These are phyloP conservation scores for Aspergillus fumigatus DNA, from an alignment of 2,329 filamentous ascomycete species.

Conservation along the genomic window DNA sequence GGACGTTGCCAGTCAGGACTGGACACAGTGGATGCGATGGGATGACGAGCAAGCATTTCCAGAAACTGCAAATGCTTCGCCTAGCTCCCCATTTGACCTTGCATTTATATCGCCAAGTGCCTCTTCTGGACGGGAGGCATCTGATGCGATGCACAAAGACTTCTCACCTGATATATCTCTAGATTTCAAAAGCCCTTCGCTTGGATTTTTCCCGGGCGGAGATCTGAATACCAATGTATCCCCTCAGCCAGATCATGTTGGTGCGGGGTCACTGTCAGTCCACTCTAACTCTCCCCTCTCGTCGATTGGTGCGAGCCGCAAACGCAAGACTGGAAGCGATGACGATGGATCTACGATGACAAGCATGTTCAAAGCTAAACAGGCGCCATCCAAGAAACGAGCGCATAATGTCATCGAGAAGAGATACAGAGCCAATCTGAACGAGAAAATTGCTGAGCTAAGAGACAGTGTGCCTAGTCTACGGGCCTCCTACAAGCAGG, in stretches of 20 bases:
- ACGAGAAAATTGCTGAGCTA: slow-evolving; percentile 92
- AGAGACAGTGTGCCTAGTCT: slow-evolving; percentile 89
- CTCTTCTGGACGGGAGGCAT: slow-evolving; percentile 18
- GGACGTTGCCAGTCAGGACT: slow-evolving; percentile 35
- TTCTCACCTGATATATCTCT: slow-evolving; percentile 31
- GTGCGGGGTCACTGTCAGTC: slow-evolving; percentile 11
- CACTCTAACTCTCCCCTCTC: slow-evolving; percentile 24
- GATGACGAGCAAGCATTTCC: slow-evolving; percentile 32
- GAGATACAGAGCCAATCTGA: slow-evolving; percentile 90
- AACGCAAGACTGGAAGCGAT: slow-evolving; percentile 66
- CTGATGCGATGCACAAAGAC: slow-evolving; percentile 16
- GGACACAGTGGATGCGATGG: slow-evolving; percentile 45
- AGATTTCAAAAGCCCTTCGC: slow-evolving; percentile 26
- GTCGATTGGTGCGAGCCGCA: slow-evolving; percentile 44
- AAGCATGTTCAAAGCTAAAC: slow-evolving; percentile 36
- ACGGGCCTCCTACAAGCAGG: slow-evolving; percentile 70
- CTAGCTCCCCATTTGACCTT: slow-evolving; percentile 19
- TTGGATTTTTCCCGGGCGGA: slow-evolving; percentile 14
- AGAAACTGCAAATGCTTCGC: slow-evolving; percentile 24
- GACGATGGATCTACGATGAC: slow-evolving; percentile 32
- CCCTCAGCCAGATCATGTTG: slow-evolving; percentile 3
- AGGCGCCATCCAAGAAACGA: slow-evolving; percentile 75
- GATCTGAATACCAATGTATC: slow-evolving; percentile 3
- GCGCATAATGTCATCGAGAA: slow-evolving; percentile 99
- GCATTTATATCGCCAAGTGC: slow-evolving; percentile 25